Percentiles rank a stretch among this genome's conserved stretches.
phyloP scores from a whole-genome alignment of 164 flowering plant genomes.

The Chloranthus sessilifolius region DNA sequence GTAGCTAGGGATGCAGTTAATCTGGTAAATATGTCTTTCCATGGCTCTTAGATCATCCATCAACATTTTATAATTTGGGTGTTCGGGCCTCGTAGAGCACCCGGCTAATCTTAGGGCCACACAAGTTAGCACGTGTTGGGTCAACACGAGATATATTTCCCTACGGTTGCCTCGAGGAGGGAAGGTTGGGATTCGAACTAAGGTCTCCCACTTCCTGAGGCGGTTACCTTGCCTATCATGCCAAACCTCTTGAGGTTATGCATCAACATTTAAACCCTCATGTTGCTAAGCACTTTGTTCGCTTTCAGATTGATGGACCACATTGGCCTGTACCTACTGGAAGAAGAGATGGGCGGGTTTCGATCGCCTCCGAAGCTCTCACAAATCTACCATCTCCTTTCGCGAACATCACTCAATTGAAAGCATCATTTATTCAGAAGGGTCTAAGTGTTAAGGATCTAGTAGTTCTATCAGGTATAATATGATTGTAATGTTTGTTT shows the following conservation, averaged over 20 bases:
- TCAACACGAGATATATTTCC: neutral
- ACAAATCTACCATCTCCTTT: conserved; percentile 34
- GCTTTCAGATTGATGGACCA: conserved; percentile 34
- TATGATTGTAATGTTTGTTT: neutral
- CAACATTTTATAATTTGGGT: no score
- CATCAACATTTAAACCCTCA: neutral
- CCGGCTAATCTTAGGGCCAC: no score
- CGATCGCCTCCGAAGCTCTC: conserved; percentile 31
- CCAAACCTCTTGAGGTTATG: no score
- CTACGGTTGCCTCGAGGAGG: neutral
- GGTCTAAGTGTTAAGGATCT: conserved; percentile 54
- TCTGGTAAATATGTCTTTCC: no score
- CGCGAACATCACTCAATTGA: conserved; percentile 34
- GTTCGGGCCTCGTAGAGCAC: no score
- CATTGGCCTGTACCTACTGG: conserved; percentile 49
- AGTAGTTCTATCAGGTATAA: conserved; percentile 57
- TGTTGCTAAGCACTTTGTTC: neutral
- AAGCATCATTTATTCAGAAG: conserved; percentile 18
- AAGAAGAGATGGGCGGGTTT: conserved; percentile 61
- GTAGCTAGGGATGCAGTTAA: conserved; percentile 47
- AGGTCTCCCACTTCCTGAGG: no score
- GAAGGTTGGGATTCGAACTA: neutral
- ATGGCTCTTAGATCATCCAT: no score
- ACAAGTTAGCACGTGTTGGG: neutral
- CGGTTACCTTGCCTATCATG: no score